Evolutionary conservation across 73 alveolate genomes (phyloP), one percentile per base, ranked within the genome.

Genomic region (Tetrahymena thermophila): DNA sequence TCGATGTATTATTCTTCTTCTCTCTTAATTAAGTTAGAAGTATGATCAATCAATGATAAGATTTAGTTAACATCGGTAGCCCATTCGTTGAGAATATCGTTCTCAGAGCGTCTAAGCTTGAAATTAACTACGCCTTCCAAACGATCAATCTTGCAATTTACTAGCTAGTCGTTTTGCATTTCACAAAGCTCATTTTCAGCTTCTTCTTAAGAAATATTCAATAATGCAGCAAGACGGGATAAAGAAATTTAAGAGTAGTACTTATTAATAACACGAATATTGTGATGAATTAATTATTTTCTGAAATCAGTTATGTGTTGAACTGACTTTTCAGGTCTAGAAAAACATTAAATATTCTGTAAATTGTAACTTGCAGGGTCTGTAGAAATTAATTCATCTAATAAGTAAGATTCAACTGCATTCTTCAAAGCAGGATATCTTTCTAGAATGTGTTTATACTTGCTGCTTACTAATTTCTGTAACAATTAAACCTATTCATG

Each of bases 241-340:
- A 98, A 93, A 89, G 96, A 96, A 57, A 98, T 96, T 43, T 98
- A 93, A 14, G 97, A 44, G 94, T 98, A 98, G 98, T 98, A 98
- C 84, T 96, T 96, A 93, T 97, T 97, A 83, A 98, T 95, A 16
- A 98, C 97, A 93, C 99, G 96, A 58, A 98, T 94, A 96, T 98
- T 98, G 94, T 98, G 99, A 84, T 98, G 99, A 50, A 97, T 98
- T 85, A 98, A 94, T 94, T 98, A 94, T 96, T 98, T 98, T 85
- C 98, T 95, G 96, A 98, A 98, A 8, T 95, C 97, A 56, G 96
- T 85, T 34, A 95, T 38, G 85, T 97, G 93, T 83, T 85, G 56
- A 25, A 37, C 43, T 11, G 56, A 56, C 93, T 89, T 44, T 56
- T 93, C 34, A n/a, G 97, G 85, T 35, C 94, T 84, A 85, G 35